Evolutionary conservation across 2,329 filamentous ascomycete genomes (phyloP).

Genomic region (Hypocreales sp.): DNA sequence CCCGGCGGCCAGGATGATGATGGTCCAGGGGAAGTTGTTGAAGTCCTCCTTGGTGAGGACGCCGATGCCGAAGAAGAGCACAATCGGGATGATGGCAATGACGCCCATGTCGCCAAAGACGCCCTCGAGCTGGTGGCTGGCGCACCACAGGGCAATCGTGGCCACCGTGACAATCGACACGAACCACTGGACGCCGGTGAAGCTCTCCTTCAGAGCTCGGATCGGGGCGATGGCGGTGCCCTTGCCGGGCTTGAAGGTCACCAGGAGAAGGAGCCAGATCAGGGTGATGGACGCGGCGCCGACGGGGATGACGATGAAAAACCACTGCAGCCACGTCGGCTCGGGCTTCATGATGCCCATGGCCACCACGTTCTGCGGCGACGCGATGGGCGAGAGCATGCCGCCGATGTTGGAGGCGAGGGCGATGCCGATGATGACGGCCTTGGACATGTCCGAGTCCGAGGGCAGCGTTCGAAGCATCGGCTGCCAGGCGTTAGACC

Average conservation of each 20-base stretch:
- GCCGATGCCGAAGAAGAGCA: conserved; percentile 91
- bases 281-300: conserved; percentile 75
- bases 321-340: conserved; percentile 91
- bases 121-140: conserved; percentile 72
- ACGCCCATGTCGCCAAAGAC: conserved; percentile 97
- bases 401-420: conserved; percentile 91
- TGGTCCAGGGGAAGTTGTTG: conserved; percentile 99
- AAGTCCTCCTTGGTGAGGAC: conserved; percentile 98
- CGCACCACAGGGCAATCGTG: conserved; percentile 87
- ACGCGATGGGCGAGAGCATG: conserved; percentile 92
- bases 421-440: conserved; percentile 87
- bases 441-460: conserved; percentile 87
- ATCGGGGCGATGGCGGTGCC: conserved; percentile 87
- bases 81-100: conserved; percentile 88
- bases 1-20: conserved; percentile 93
- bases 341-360: conserved; percentile 88
- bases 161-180: conserved; percentile 67
- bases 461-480: conserved; percentile 85
- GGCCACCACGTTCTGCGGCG: conserved; percentile 93
- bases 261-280: conserved; percentile 77
- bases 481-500: conserved; percentile 37
- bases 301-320: conserved; percentile 88
- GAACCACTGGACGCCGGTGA: conserved; percentile 84
- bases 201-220: conserved; percentile 73
- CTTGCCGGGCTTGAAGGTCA: conserved; percentile 71